A percentile compares a stretch with the other conserved stretches of the same genome.
These are phyloP conservation scores for Annulohypoxylon bovei DNA, from an alignment of 495 filamentous ascomycete genomes.

Conservation along the genomic window DNA sequence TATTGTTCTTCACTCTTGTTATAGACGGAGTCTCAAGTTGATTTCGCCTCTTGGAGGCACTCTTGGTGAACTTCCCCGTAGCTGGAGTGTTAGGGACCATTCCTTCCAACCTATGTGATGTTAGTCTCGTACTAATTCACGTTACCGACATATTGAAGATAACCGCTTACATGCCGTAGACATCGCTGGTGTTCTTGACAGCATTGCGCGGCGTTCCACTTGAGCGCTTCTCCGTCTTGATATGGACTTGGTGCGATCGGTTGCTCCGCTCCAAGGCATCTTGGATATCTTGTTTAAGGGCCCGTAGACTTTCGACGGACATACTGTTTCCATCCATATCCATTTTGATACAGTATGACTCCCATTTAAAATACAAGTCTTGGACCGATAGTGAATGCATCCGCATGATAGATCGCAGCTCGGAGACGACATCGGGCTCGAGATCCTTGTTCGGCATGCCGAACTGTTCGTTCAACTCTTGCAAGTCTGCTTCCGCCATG, in stretches of 20 bases:
- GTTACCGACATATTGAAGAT: neutral
- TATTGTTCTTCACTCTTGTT: conserved; percentile 56
- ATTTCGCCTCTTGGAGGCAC: conserved; percentile 68
- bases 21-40: conserved; percentile 56
- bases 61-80: conserved; percentile 59
- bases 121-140: conserved; percentile 23
- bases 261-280: conserved; percentile 78
- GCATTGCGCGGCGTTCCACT: conserved; percentile 72
- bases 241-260: conserved; percentile 58
- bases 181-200: conserved; percentile 65
- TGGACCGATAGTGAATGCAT: conserved; percentile 78
- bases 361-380: conserved; percentile 97
- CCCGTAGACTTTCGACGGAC: conserved; percentile 71
- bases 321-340: conserved; percentile 74
- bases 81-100: conserved; percentile 78
- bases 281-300: conserved; percentile 87
- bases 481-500: conserved; percentile 63
- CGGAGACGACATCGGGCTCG: conserved; percentile 75
- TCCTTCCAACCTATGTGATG: conserved; percentile 71
- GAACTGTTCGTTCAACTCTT: conserved; percentile 77
- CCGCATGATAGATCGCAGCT: conserved; percentile 84
- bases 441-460: conserved; percentile 61
- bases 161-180: conserved; percentile 80
- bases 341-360: conserved; percentile 96
- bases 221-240: conserved; percentile 69